These are phyloP conservation scores for Turritis glabra DNA, from an alignment of 345 rosid species.

Conservation along the genomic window DNA sequence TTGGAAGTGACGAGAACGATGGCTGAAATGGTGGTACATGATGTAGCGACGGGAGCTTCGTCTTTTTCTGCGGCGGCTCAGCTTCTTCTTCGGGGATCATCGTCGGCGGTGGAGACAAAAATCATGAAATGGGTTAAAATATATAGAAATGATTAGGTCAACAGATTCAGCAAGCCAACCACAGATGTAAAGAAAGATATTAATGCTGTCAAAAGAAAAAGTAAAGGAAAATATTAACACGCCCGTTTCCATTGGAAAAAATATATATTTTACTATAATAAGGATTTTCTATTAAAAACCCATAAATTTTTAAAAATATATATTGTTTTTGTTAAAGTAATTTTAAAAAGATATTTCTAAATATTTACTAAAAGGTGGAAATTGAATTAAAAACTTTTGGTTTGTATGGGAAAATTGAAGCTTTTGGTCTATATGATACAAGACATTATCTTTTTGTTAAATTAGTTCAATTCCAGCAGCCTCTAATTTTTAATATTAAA, in stretches of 20 bases:
- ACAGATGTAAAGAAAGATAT: too few relatives aligned
- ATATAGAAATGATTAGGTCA: background rate
- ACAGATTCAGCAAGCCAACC: background rate
- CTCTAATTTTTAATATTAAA: too few relatives aligned
- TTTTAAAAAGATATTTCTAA: too few relatives aligned
- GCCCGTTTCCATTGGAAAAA: background rate
- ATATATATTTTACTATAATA: background rate
- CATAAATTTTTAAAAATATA: too few relatives aligned
- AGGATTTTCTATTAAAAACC: too few relatives aligned
- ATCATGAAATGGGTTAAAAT: background rate
- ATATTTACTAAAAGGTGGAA: background rate
- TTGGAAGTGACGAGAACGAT: constrained; percentile 36
- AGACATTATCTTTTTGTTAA: background rate
- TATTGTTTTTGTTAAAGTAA: too few relatives aligned
- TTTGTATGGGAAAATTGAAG: too few relatives aligned
- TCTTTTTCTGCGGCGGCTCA: constrained; percentile 14
- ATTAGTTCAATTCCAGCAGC: too few relatives aligned
- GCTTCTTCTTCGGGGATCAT: constrained; percentile 17
- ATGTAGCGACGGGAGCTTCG: background rate
- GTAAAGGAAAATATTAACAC: background rate
- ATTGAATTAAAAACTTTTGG: background rate
- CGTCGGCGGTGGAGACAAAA: background rate
- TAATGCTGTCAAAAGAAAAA: background rate
- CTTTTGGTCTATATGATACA: too few relatives aligned
- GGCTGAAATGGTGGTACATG: background rate